phyloP scores from a whole-genome alignment of 306 rosid species.

The Comarum palustre region DNA sequence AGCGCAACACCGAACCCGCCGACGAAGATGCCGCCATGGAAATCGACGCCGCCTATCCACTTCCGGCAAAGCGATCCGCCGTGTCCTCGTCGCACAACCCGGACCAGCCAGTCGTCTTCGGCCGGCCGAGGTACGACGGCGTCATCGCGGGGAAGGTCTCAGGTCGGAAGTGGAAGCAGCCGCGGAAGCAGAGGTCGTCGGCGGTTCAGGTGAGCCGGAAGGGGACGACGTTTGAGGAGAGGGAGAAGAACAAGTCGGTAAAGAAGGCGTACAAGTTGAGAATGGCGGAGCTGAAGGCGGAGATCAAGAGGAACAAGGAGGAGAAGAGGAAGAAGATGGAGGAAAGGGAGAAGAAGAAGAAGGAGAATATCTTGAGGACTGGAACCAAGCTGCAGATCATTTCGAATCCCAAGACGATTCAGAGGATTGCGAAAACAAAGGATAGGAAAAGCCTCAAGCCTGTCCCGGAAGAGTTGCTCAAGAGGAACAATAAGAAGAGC shows the following conservation, averaged over 20 bases:
- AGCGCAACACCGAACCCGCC: conserved; percentile 43
- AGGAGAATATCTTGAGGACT: conserved; percentile 71
- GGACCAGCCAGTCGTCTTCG: conserved; percentile 55
- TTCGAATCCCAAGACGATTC: conserved; percentile 72
- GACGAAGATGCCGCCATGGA: conserved; percentile 46
- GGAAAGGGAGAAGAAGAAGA: conserved; percentile 73
- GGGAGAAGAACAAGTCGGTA: conserved; percentile 60
- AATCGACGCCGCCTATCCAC: conserved; percentile 47
- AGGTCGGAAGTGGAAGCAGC: conserved; percentile 87
- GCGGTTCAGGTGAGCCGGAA: conserved; percentile 55
- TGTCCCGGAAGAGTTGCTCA: conserved; percentile 62
- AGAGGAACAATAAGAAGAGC: not conserved
- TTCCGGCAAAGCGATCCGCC: conserved; percentile 69
- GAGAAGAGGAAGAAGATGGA: conserved; percentile 73
- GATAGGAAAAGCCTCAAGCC: conserved; percentile 64
- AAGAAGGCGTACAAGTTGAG: conserved; percentile 65
- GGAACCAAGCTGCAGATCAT: conserved; percentile 82
- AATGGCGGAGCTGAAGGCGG: conserved; percentile 71
- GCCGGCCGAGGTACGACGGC: conserved; percentile 72
- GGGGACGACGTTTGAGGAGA: conserved; percentile 66
- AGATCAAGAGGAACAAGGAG: conserved; percentile 64
- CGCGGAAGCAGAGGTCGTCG: conserved; percentile 54
- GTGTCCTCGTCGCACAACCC: conserved; percentile 67
- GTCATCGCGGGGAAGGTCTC: conserved; percentile 80
- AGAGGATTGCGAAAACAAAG: conserved; percentile 78